Percentiles rank a stretch among this genome's conserved stretches.
These are phyloP conservation scores for Silene vulgaris DNA, from an alignment of 179 eudicot genomes.

Conservation along the genomic window DNA sequence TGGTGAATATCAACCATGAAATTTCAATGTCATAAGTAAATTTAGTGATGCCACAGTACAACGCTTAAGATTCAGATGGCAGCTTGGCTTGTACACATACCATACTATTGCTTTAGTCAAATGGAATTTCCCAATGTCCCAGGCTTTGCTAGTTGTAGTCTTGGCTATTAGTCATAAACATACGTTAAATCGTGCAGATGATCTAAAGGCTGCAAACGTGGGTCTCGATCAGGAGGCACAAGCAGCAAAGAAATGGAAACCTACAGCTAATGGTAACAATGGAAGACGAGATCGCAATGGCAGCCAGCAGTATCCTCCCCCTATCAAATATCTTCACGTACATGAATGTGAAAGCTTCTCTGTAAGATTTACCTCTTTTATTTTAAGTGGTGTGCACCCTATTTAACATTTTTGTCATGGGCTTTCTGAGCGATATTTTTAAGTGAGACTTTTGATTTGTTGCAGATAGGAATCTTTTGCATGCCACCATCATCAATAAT, in stretches of 20 bases:
- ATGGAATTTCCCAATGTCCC: background rate
- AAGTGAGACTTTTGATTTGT: background rate
- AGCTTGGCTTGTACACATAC: background rate
- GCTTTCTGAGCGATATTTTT: constrained; percentile 13
- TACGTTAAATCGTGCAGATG: constrained; percentile 46
- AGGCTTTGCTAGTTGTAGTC: background rate
- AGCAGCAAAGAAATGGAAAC: constrained; percentile 60
- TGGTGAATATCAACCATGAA: background rate
- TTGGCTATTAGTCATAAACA: background rate
- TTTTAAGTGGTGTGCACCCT: constrained; percentile 1
- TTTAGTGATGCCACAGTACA: background rate
- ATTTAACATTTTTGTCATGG: background rate
- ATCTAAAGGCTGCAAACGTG: constrained; percentile 92
- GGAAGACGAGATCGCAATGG: constrained; percentile 51
- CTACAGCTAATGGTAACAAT: constrained; percentile 51
- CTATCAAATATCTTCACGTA: constrained; percentile 79
- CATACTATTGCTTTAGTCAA: background rate
- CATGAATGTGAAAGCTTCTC: constrained; percentile 83
- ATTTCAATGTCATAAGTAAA: background rate
- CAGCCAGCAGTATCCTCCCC: constrained; percentile 45
- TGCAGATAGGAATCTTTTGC: constrained; percentile 92
- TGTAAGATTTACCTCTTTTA: constrained; percentile 39
- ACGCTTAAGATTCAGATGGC: background rate
- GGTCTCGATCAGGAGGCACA: constrained; percentile 96
- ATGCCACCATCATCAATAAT: constrained; percentile 89